Evolutionary conservation across 495 filamentous ascomycete genomes (phyloP), one percentile per base, ranked within the genome.

Genomic region (Lasiosphaeris hirsuta): DNA sequence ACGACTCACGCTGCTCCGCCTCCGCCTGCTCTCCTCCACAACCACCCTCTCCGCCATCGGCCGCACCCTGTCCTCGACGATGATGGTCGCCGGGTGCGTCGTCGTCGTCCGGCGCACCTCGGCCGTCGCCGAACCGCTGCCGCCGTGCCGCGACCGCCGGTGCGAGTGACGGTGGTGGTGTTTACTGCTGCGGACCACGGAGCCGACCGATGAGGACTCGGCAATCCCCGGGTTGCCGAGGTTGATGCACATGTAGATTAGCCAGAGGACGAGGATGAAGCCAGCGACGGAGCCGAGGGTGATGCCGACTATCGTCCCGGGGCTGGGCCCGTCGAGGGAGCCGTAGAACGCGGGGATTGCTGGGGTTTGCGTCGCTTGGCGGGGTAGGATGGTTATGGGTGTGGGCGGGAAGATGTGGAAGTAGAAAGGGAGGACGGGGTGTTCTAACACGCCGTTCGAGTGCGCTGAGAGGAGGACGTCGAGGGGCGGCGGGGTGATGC

Each of bases 261-360:
- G 77, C 76, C 84, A 90, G 37, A 94, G 76, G 34, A 92, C 53
- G 2, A 96, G 76, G 13, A 93, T 64, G 74, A 96, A 92, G 53
- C 87, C 91, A n/a, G 75, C 82, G n/a, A 96, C 85, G 46, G 82
- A 80, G 61, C 92, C 92, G 35, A 96, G 81, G 19, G 90, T 84
- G 51, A 95, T 93, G 58, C 90, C 92, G 11, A 79, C 90, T n/a
- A 96, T 82, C 15, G 84, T 81, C 37, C 90, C 92, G 0, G 92
- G 79, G 4, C 75, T 18, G 0, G 87, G 89, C 10, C 86, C 80
- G 65, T 83, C 67, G 15, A 84, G 75, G 47, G 77, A 72, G 30
- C 81, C 80, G 79, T 96, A 96, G 56, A 80, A 81, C 40, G 85
- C 75, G 5, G 90, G 88, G 62, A 96, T 73, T 7, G 74, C 74